Percentiles rank a stretch among this genome's conserved stretches.
These are phyloP conservation scores for Crithidia bombi DNA, from an alignment of 208 protist species.

Conservation along the genomic window DNA sequence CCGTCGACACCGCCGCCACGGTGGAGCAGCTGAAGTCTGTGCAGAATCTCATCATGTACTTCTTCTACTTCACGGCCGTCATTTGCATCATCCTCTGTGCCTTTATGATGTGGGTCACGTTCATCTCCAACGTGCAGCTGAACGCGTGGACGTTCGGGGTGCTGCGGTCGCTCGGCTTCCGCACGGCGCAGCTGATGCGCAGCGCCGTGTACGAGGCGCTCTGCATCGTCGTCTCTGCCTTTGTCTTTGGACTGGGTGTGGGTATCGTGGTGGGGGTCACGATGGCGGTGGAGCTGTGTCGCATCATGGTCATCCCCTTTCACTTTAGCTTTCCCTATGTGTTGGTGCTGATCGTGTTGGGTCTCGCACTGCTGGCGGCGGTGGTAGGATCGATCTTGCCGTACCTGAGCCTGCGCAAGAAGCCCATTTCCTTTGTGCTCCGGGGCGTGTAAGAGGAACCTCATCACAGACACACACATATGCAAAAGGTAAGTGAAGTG, in stretches of 20 bases:
- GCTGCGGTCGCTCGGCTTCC: constrained; percentile 92
- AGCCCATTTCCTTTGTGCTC: constrained; percentile 85
- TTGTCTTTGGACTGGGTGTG: constrained; percentile 76
- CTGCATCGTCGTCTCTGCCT: constrained; percentile 89
- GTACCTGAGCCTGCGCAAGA: constrained; percentile 56
- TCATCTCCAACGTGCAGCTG: constrained; percentile 95
- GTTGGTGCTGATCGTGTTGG: constrained; percentile 78
- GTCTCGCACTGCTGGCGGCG: constrained; percentile 79
- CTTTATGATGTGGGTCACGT: constrained; percentile 96
- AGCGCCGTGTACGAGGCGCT: constrained; percentile 95
- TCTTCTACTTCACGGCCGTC: constrained; percentile 94
- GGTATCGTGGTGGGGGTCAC: constrained; percentile 83
- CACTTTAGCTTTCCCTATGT: constrained; percentile 88
- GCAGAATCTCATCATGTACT: constrained; percentile 80
- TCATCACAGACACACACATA: constrained; percentile 8
- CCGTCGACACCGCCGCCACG: constrained; percentile 46
- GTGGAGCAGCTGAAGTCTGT: constrained; percentile 58
- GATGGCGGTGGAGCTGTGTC: constrained; percentile 85
- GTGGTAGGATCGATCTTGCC: constrained; percentile 90
- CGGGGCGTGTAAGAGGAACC: constrained; percentile 19
- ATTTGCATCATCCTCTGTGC: constrained; percentile 93
- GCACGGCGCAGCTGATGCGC: constrained; percentile 77
- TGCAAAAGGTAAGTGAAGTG: too few relatives aligned
- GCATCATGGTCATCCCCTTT: constrained; percentile 92
- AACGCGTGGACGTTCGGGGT: constrained; percentile 96